Conservation (phyloP, 2,329 filamentous ascomycete species). For the Hymenoscyphus fructigenus region DNA sequence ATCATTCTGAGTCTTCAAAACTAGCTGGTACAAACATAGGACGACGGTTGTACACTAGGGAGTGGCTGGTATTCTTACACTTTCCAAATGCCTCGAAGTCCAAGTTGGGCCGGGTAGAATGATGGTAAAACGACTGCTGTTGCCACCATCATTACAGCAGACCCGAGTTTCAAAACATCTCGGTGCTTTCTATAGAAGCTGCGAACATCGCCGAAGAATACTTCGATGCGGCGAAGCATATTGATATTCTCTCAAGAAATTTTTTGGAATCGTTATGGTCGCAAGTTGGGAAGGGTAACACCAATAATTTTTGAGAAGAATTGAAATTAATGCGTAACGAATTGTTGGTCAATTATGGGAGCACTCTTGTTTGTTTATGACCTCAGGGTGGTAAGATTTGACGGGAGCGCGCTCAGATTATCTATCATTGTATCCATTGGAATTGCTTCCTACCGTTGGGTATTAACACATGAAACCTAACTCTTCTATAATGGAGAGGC, state of each 20-base stretch:
- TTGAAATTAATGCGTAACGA: not conserved
- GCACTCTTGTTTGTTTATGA: not conserved
- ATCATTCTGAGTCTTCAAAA: too few species aligned
- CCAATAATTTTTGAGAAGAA: not conserved
- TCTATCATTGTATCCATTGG: not conserved
- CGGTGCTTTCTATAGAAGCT: not conserved
- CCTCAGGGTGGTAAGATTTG: not conserved
- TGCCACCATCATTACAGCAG: not conserved
- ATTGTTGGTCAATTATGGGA: not conserved
- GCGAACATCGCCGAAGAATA: not conserved
- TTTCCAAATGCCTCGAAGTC: not conserved
- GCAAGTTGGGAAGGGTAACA: not conserved
- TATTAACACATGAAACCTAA: not conserved
- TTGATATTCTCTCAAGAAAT: not conserved
- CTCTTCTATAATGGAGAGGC: not conserved
- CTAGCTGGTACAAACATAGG: too few species aligned
- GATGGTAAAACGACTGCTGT: not conserved
- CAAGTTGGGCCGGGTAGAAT: not conserved
- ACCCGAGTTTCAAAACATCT: not conserved
- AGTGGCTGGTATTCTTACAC: not conserved
- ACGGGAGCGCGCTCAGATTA: not conserved
- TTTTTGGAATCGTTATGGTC: not conserved
- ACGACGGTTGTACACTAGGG: not conserved
- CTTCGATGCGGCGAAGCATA: not conserved
- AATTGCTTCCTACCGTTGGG: not conserved